Evolutionary conservation across 768 basidiomycete species (phyloP).

Genomic region (Mycena epipterygia): DNA sequence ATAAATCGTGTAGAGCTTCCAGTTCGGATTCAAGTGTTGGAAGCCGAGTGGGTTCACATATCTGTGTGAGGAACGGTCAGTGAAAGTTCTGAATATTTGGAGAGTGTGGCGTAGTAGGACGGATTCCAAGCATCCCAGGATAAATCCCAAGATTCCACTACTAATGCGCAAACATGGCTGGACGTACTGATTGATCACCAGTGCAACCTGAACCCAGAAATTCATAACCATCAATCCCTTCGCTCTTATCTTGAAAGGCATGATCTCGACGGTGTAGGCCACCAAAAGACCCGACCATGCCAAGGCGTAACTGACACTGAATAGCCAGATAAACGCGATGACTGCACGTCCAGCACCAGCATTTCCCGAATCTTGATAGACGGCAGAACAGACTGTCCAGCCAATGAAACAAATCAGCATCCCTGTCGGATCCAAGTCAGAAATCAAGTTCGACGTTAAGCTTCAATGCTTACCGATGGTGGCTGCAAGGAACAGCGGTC

Average conservation of each 20-base stretch:
- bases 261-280: slow-evolving; percentile 70
- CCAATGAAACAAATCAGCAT: slow-evolving; percentile 62
- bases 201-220: slow-evolving; percentile 66
- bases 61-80: slow-evolving; percentile 24
- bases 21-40: slow-evolving; percentile 50
- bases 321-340: slow-evolving; percentile 71
- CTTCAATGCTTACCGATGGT: slow-evolving; percentile 51
- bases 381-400: slow-evolving; percentile 60
- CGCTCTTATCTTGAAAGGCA: slow-evolving; percentile 72
- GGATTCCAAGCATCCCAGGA: slow-evolving; percentile 5
- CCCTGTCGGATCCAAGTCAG: slow-evolving; percentile 37
- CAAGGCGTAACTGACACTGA: slow-evolving; percentile 66
- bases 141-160: slow-evolving; percentile 17
- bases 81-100: slow-evolving; percentile 21
- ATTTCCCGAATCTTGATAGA: slow-evolving; percentile 48
- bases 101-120: slow-evolving; percentile 7
- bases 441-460: slow-evolving; percentile 18
- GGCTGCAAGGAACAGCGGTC: slow-evolving; percentile 64
- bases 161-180: slow-evolving; percentile 7
- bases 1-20: slow-evolving; percentile 66
- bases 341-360: slow-evolving; percentile 59
- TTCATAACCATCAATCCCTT: slow-evolving; percentile 70
- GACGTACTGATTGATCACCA: slow-evolving; percentile 75
- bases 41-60: slow-evolving; percentile 67
- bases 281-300: slow-evolving; percentile 47